Evolutionary conservation across 192 early-diverging fungal species (phyloP).

Genomic region (Phlyctochytrium planicorne): DNA sequence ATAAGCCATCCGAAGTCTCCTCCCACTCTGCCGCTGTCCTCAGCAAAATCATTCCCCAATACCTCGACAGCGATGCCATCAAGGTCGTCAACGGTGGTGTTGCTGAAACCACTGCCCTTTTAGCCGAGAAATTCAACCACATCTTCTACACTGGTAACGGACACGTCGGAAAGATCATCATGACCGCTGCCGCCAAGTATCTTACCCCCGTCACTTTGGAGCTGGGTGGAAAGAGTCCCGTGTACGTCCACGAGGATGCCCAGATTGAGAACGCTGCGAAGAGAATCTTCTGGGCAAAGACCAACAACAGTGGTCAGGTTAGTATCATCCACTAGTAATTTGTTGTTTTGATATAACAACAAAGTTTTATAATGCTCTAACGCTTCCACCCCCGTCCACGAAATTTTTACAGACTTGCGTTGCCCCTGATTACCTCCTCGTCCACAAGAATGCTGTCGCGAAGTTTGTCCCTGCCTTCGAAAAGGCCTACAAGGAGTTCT

Average conservation of each 20-base stretch:
- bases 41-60: constrained; percentile 65
- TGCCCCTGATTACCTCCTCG: constrained; percentile 81
- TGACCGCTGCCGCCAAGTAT: constrained; percentile 79
- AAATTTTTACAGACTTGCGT: constrained; percentile 64
- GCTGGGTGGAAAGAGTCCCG: constrained; percentile 89
- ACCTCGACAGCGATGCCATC: constrained; percentile 66
- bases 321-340: constrained; percentile 8
- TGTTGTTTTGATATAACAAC: neutral
- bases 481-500: constrained; percentile 27
- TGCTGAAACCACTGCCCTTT: constrained; percentile 68
- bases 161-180: constrained; percentile 77
- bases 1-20: constrained; percentile 78
- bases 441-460: constrained; percentile 57
- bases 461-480: constrained; percentile 57
- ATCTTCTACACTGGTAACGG: constrained; percentile 92
- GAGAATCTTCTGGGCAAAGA: constrained; percentile 79
- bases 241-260: constrained; percentile 48
- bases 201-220: constrained; percentile 89
- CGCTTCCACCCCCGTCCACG: too few species aligned
- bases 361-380: neutral
- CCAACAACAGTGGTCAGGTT: constrained; percentile 85
- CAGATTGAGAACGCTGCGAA: constrained; percentile 66
- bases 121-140: constrained; percentile 82
- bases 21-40: constrained; percentile 63
- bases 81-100: constrained; percentile 76